These are phyloP conservation scores for Xenosphaeropsis pyriputrescens DNA, from an alignment of 2,329 filamentous ascomycete species.

Conservation along the genomic window DNA sequence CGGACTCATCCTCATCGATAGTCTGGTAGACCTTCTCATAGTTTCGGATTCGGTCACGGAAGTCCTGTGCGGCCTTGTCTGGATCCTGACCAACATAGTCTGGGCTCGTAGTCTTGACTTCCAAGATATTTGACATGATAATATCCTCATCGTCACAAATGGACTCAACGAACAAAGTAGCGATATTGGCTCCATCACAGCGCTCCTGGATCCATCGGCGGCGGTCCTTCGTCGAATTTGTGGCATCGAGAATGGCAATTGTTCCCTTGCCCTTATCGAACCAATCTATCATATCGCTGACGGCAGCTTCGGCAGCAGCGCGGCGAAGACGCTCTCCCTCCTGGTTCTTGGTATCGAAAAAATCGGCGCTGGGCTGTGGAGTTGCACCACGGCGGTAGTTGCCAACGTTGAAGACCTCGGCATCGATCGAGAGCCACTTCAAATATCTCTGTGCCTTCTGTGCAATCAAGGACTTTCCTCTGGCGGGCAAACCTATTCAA, in stretches of 20 bases:
- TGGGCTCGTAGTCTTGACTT: constrained; percentile 92
- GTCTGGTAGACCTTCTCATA: constrained; percentile 97
- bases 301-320: constrained; percentile 80
- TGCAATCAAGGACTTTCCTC: constrained; percentile 94
- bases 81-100: constrained; percentile 93
- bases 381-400: constrained; percentile 84
- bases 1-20: constrained; percentile 75
- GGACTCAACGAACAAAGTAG: constrained; percentile 91
- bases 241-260: constrained; percentile 90
- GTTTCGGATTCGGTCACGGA: constrained; percentile 85
- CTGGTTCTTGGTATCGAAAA: constrained; percentile 82
- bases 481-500: constrained; percentile 59
- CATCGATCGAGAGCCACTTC: constrained; percentile 87
- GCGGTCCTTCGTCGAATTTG: constrained; percentile 84
- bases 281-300: constrained; percentile 90
- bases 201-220: constrained; percentile 82
- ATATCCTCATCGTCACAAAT: constrained; percentile 92
- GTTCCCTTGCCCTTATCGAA: constrained; percentile 64
- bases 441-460: constrained; percentile 94
- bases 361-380: constrained; percentile 81
- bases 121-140: constrained; percentile 96
- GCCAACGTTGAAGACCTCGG: constrained; percentile 94
- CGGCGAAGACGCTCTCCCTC: constrained; percentile 83
- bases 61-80: constrained; percentile 79
- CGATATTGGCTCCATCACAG: constrained; percentile 62